phyloP scores from a whole-genome alignment of 2,329 filamentous ascomycete genomes.

The Xylariales sp. region DNA sequence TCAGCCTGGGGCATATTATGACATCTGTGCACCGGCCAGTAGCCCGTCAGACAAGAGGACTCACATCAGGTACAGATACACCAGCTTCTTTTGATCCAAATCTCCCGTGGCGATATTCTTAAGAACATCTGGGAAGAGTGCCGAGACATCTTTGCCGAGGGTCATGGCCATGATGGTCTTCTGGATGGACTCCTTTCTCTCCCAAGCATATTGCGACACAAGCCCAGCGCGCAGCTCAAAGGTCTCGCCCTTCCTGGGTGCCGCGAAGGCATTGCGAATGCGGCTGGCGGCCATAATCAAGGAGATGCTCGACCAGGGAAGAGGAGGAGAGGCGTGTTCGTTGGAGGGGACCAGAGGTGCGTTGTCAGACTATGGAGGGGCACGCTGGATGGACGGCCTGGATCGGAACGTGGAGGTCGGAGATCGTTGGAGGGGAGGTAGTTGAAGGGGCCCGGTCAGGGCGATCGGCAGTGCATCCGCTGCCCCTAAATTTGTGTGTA shows the following conservation, averaged over 20 bases:
- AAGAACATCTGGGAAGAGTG: conserved; percentile 92
- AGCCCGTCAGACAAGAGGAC: conserved; percentile 24
- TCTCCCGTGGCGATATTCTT: conserved; percentile 97
- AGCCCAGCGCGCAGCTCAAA: conserved; percentile 94
- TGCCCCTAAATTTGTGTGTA: conserved; percentile 2
- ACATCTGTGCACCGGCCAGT: no score
- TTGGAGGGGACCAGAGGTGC: conserved; percentile 22
- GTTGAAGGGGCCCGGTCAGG: conserved; percentile 21
- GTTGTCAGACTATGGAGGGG: conserved; percentile 5
- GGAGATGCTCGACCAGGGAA: no score
- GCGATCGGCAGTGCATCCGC: conserved; percentile 18
- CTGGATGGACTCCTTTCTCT: conserved; percentile 97
- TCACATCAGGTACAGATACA: conserved; percentile 96
- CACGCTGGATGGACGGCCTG: conserved; percentile 6
- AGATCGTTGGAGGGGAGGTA: conserved; percentile 10
- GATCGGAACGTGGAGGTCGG: background rate
- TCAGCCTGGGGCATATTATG: no score
- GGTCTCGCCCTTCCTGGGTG: conserved; percentile 93
- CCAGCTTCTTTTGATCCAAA: conserved; percentile 98
- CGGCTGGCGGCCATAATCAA: conserved; percentile 86
- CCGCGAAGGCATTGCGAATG: conserved; percentile 88
- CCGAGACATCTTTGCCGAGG: conserved; percentile 94
- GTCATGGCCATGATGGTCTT: conserved; percentile 99
- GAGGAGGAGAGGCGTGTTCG: no score
- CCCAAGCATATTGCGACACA: conserved; percentile 98